Evolutionary conservation across 371 early-diverging fungal genomes (phyloP), one percentile per base, ranked within the genome.

Genomic region (Phascolomyces articulosus): DNA sequence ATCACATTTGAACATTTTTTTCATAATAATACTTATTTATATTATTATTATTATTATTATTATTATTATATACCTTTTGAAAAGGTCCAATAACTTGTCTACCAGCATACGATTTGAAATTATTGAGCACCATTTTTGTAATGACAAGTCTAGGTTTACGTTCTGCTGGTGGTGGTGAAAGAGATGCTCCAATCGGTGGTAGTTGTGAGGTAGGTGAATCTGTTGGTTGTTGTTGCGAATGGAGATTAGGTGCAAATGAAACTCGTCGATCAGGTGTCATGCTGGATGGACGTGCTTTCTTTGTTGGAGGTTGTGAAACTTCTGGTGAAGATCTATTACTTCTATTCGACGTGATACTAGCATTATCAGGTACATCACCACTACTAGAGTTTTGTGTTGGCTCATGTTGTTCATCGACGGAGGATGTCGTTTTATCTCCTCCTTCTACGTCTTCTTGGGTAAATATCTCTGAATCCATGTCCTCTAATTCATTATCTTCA

Each of bases 61-160:
- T n/a, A 38, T 13, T 13, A 38, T 38, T 6, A 38, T 68, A 38
- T 85, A 94, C 95, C 84, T 96, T 95, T 77, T 98, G 97, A 73
- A 97, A 98, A n/a, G 98, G 98, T 0, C 99, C 99, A 62, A 99
- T 94, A 24, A 91, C 92, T 64, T 95, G 92, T 27, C 86, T 76
- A 0, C 98, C 98, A 31, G 93, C 93, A 73, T 98, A 99, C 0
- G 97, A 97, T 70, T 99, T 99, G 84, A 99, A 98, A 84, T 99
- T 95, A 54, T 87, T 81, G 24, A 97, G 84, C 13, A 95, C 92
- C 92, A 99, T 92, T 66, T 95, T 93, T 18, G 88, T 88, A 62
- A 99, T 96, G 13, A 98, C 87, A 20, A 98, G 85, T 2, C 99
- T 84, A 56, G 85, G 87, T 26, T 63, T 66, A 28, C 57, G 41